Evolutionary conservation across 768 basidiomycete genomes (phyloP).

Genomic region (Macrolepiota fuliginosa): DNA sequence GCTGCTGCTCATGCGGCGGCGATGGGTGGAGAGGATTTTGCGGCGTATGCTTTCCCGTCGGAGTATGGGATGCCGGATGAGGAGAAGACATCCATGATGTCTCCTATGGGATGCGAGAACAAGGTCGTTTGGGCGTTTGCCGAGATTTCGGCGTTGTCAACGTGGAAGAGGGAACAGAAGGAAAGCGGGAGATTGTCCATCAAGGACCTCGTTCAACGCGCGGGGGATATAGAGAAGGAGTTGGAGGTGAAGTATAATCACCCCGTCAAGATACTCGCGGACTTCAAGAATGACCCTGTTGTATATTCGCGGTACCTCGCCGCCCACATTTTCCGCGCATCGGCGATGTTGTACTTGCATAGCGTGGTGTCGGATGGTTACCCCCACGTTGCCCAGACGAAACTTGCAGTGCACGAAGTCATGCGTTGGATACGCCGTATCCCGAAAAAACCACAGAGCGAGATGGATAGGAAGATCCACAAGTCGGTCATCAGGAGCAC

Average conservation of each 20-base stretch:
- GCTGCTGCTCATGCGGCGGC: neutral
- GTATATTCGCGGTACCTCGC: slow-evolving; percentile 41
- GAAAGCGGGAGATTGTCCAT: slow-evolving; percentile 50
- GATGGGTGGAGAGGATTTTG: neutral
- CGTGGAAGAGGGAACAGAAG: slow-evolving; percentile 56
- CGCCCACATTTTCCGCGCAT: slow-evolving; percentile 68
- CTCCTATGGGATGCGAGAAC: slow-evolving; percentile 85
- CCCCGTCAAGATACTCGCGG: slow-evolving; percentile 20
- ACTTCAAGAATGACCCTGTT: slow-evolving; percentile 21
- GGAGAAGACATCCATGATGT: slow-evolving; percentile 65
- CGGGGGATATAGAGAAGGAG: slow-evolving; percentile 45
- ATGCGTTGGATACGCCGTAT: slow-evolving; percentile 43
- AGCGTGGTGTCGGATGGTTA: slow-evolving; percentile 74
- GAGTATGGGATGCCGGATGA: neutral
- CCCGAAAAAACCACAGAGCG: slow-evolving; percentile 25
- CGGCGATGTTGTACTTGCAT: slow-evolving; percentile 73
- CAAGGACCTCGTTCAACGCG: slow-evolving; percentile 55
- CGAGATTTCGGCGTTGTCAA: slow-evolving; percentile 61
- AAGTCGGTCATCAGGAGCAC: slow-evolving; percentile 71
- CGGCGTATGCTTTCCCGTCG: neutral
- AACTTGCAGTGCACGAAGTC: slow-evolving; percentile 49
- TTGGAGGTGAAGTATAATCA: slow-evolving; percentile 19
- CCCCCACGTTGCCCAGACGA: slow-evolving; percentile 65
- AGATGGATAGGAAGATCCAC: slow-evolving; percentile 26
- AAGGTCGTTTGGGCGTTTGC: slow-evolving; percentile 76